phyloP scores from a whole-genome alignment of 768 basidiomycete genomes.

The Lepiota brunneoincarnata region DNA sequence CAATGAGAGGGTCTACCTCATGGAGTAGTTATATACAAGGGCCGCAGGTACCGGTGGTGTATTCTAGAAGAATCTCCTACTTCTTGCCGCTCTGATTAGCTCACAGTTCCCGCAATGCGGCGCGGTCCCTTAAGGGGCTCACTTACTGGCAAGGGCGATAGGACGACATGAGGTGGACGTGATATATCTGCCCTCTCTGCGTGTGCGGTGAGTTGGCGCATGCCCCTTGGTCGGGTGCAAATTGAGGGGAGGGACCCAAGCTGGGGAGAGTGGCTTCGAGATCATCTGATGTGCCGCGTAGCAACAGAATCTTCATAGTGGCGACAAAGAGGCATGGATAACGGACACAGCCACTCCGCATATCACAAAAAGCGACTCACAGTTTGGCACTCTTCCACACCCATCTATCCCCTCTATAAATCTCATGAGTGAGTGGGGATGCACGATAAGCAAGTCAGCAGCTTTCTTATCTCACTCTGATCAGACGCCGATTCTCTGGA shows the following conservation, averaged over 20 bases:
- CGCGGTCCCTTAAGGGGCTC: too few relatives aligned
- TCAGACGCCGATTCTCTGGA: conserved; percentile 75
- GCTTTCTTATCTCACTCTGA: neutral
- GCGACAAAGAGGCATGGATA: neutral
- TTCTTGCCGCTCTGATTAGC: conserved; percentile 9
- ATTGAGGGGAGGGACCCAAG: too few relatives aligned
- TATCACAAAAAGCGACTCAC: conserved; percentile 10
- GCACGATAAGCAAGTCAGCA: conserved; percentile 2
- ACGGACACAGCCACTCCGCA: conserved; percentile 11
- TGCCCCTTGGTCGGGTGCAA: too few relatives aligned
- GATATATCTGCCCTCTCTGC: too few relatives aligned
- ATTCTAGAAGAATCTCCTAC: conserved; percentile 1
- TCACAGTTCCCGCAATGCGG: neutral
- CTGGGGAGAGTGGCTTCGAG: too few relatives aligned
- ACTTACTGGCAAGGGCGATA: too few relatives aligned
- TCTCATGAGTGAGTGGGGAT: conserved; percentile 11
- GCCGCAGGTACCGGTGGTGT: neutral
- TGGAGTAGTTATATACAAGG: neutral
- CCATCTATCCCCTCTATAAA: neutral
- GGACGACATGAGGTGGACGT: too few relatives aligned
- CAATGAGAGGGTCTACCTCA: neutral
- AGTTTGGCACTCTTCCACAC: neutral
- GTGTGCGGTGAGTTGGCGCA: too few relatives aligned
- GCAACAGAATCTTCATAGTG: neutral
- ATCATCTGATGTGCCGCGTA: too few relatives aligned